phyloP scores from a whole-genome alignment of 2,329 filamentous ascomycete species.

The Elsinoe australis region DNA sequence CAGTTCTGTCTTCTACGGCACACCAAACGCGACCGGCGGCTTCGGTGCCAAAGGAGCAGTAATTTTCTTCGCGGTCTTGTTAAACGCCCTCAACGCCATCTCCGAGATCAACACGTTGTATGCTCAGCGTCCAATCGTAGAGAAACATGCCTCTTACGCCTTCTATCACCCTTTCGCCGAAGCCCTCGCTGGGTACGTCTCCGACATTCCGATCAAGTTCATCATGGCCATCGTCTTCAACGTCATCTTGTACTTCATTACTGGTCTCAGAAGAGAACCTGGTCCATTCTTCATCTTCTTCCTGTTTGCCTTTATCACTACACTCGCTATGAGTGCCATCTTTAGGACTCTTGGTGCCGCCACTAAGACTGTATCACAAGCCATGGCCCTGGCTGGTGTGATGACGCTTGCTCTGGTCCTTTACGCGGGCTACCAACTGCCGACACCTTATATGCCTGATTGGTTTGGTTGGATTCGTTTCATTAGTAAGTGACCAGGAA shows the following conservation, averaged over 20 bases:
- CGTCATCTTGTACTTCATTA: conserved; percentile 51
- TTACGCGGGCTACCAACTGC: background rate
- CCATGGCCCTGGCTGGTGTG: conserved; percentile 50
- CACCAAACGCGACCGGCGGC: conserved; percentile 42
- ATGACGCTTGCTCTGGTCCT: conserved; percentile 45
- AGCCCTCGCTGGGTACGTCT: conserved; percentile 47
- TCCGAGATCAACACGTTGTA: conserved; percentile 55
- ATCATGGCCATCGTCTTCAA: conserved; percentile 46
- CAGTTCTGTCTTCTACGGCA: conserved; percentile 53
- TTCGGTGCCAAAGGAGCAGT: conserved; percentile 51
- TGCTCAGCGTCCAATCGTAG: conserved; percentile 41
- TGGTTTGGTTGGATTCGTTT: background rate
- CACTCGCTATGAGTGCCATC: conserved; percentile 48
- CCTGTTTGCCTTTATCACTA: conserved; percentile 53
- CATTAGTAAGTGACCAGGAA: background rate
- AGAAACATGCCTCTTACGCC: conserved; percentile 41
- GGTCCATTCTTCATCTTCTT: conserved; percentile 56
- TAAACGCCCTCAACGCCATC: conserved; percentile 53
- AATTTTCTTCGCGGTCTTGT: conserved; percentile 53
- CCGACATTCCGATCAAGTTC: conserved; percentile 54
- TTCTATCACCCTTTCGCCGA: conserved; percentile 37
- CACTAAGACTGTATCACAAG: conserved; percentile 55
- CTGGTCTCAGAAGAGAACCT: conserved; percentile 37
- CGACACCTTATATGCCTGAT: background rate
- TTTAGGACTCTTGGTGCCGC: conserved; percentile 49